Conservation (phyloP, 129 eudicot species). For the Pittosporum tobira region DNA sequence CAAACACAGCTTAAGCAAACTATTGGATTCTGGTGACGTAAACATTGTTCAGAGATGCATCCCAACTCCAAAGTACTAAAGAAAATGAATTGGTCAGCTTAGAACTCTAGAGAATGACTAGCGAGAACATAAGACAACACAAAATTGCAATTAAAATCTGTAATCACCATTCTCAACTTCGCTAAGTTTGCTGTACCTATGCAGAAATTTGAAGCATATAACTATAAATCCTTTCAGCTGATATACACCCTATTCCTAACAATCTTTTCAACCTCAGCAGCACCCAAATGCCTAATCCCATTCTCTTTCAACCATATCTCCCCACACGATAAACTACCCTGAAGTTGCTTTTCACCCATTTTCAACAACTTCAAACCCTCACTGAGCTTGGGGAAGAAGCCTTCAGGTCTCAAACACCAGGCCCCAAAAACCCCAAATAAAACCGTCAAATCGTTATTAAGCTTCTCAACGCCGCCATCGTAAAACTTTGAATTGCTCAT, state of each 20-base stretch:
- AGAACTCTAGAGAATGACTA: too few relatives aligned
- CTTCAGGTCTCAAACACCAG: slow-evolving; percentile 96
- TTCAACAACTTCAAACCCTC: slow-evolving; percentile 74
- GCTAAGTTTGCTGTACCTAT: too few relatives aligned
- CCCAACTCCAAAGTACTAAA: too few relatives aligned
- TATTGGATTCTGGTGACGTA: too few relatives aligned
- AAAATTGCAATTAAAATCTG: too few relatives aligned
- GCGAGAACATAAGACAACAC: too few relatives aligned
- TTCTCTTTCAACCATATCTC: slow-evolving; percentile 65
- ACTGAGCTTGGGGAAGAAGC: slow-evolving; percentile 67
- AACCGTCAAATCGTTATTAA: slow-evolving; percentile 56
- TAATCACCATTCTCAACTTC: too few relatives aligned
- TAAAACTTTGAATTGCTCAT: slow-evolving; percentile 52
- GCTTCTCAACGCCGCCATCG: slow-evolving; percentile 62
- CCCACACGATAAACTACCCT: slow-evolving; percentile 28
- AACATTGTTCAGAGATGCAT: too few relatives aligned
- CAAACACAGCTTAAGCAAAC: too few relatives aligned
- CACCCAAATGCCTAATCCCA: slow-evolving; percentile 52
- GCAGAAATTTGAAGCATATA: neutral
- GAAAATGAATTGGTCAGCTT: too few relatives aligned
- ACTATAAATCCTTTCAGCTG: slow-evolving; percentile 1
- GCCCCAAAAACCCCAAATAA: slow-evolving; percentile 58
- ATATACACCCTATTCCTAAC: slow-evolving; percentile 43
- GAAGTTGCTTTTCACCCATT: slow-evolving; percentile 45
- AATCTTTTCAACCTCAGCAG: slow-evolving; percentile 60